A percentile compares a stretch with the other conserved stretches of the same genome.
Evolutionary conservation across 2,329 filamentous ascomycete species (phyloP).

Genomic region (Talaromyces funiculosus): DNA sequence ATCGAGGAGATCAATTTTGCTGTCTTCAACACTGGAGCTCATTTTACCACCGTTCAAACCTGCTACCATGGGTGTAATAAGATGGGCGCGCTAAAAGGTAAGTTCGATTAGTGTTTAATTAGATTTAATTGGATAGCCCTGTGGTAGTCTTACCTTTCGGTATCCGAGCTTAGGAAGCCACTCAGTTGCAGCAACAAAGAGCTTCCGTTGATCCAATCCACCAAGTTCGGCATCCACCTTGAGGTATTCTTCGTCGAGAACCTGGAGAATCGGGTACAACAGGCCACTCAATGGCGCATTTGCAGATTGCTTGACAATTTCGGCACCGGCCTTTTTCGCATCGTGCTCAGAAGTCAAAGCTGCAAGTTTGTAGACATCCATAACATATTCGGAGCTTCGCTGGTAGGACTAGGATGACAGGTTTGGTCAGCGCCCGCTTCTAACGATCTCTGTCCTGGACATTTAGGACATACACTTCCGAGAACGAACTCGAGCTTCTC

Average conservation of each 20-base stretch:
- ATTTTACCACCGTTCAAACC: conserved; percentile 82
- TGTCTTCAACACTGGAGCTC: conserved; percentile 68
- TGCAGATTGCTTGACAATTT: conserved; percentile 86
- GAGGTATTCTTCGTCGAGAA: conserved; percentile 83
- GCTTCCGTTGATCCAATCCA: conserved; percentile 69
- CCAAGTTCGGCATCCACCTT: conserved; percentile 79
- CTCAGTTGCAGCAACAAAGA: conserved; percentile 70
- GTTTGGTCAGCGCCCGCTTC: neutral
- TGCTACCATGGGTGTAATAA: conserved; percentile 85
- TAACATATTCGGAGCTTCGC: conserved; percentile 60
- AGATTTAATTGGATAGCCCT: neutral
- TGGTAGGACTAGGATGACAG: conserved; percentile 58
- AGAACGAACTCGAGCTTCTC: conserved; percentile 77
- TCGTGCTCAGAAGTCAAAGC: conserved; percentile 69
- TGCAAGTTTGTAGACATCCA: conserved; percentile 78
- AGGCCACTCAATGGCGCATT: conserved; percentile 69
- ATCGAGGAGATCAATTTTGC: conserved; percentile 93
- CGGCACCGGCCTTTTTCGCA: conserved; percentile 71
- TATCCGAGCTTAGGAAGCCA: conserved; percentile 82
- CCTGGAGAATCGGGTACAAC: conserved; percentile 82
- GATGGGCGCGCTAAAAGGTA: conserved; percentile 51
- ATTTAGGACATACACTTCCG: conserved; percentile 50
- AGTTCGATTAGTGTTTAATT: neutral
- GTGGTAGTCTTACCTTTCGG: conserved; percentile 38
- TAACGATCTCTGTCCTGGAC: neutral